Base-by-base conservation (phyloP, 352 stramenopile species). In the Globisporangium okanoganense region DNA sequence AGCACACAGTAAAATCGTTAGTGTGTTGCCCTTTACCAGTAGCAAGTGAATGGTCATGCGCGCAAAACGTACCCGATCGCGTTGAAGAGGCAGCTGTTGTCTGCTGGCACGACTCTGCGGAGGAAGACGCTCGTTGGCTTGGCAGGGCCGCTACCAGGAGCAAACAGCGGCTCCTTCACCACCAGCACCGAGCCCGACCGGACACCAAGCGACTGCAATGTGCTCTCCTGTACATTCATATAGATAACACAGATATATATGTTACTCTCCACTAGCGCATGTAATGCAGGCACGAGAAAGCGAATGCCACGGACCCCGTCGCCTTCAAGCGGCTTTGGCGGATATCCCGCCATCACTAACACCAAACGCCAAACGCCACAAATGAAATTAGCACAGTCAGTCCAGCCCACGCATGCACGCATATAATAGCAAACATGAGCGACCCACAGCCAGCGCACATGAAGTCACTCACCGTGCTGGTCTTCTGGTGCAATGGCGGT, bases 71-170 rank as follows among this genome's bases (percentile, higher is more conserved):
- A 92, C 73, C 76, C 80, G 35, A 95, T 88, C n/a, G 79, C 75
- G 68, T 94, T 90, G 62, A 95, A 95, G 7, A 95, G 71, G 59
- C 86, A 95, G 61, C 82, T 93, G 64, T 95, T 95, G 66, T 95
- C 86, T 13, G 84, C 84, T 7, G 86, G 78, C 41, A 95, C 82
- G 1, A 92, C 76, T 31, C 82, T 83, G 4, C 84, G 73, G 35
- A 90, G 59, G 55, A 95, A 92, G 24, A 90, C 72, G 2, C 69
- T 81, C 12, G 71, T 71, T 14, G 74, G 60, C 49, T 66, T 73
- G 12, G 47, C 18, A 1, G 62, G 3, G 29, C 41, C 56, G 1
- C 53, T 64, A 38, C 35, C 36, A 45, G 33, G 22, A 36, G 25
- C 44, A 27, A 64, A 20, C 12, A 85, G 66, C 8, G 70, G 67